Evolutionary conservation across 2,329 filamentous ascomycete species (phyloP), one percentile per base, ranked within the genome.

Genomic region (Parasarocladium wereldwijsianum): DNA sequence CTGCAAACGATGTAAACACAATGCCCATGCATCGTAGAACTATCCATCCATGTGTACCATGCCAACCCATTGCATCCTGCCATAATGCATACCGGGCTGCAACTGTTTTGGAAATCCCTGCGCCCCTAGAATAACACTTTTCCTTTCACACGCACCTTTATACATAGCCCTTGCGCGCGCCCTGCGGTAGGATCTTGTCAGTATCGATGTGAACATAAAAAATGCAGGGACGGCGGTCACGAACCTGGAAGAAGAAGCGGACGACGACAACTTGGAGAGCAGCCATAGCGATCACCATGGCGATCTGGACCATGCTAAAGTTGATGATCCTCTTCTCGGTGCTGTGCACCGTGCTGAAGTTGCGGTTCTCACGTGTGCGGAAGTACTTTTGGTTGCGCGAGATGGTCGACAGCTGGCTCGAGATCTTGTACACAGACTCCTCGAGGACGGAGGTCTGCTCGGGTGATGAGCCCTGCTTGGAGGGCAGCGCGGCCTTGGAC

Each of bases 331-430:
- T 70, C 52, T 73, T 74, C 65, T 98, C 90, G 23, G 90, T 98
- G 60, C 86, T 94, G 54, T 83, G 71, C 45, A 98, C 90, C 8
- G 90, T 98, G 61, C 83, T 92, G 60, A 98, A 96, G 61, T 98
- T 98, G 38, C 90, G 73, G 68, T 98, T 98, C 66, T 98, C 90
- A 41, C 90, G 76, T 3, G 90, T 98, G 38, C 92, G 81, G 75
- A 98, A 98, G 65, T 98, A 98, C 55, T 98, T 98, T 51, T 98
- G 90, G 63, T 93, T 94, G 47, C 90, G 74, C 24, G 82, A 85
- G 50, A 98, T 90, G 38, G 86, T 94, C 10, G 85, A 93, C 29
- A 98, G 63, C 50, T 93, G 84, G 39, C 83, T 77, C 9, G 85
- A 93, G 36, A 98, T 69, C 63, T 93, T 94, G 64, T 90, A 84